Conservation (phyloP, 176 grass and related monocot genomes). For the Raddia guianensis region DNA sequence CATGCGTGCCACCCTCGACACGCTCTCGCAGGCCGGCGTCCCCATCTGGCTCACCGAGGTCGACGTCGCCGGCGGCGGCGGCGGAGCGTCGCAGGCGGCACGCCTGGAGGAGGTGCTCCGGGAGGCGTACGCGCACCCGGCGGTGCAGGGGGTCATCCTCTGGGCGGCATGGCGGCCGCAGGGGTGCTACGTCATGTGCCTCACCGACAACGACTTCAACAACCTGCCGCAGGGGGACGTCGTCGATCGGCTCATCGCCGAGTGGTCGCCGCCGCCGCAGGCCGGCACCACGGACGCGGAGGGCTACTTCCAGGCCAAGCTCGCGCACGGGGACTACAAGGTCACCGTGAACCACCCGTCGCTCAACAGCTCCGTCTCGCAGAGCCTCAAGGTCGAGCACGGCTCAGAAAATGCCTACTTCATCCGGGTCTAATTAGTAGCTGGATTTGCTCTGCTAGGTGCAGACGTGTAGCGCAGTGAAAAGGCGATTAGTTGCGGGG, state of each 20-base stretch:
- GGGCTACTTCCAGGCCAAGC: conserved; percentile 53
- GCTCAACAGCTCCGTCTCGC: conserved; percentile 48
- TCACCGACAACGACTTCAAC: conserved; percentile 73
- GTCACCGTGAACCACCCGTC: conserved; percentile 62
- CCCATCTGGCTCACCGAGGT: conserved; percentile 96
- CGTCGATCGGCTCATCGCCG: conserved; percentile 72
- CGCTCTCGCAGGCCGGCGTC: conserved; percentile 45
- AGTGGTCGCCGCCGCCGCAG: conserved; percentile 54
- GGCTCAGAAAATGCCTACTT: conserved; percentile 37
- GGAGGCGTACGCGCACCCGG: conserved; percentile 87
- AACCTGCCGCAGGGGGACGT: conserved; percentile 70
- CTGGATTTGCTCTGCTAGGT: conserved; percentile 14
- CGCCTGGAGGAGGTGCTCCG: conserved; percentile 70
- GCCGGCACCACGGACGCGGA: conserved; percentile 48
- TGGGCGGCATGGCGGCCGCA: conserved; percentile 70
- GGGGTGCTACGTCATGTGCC: conserved; percentile 76
- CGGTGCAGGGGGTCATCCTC: conserved; percentile 75
- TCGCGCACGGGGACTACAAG: conserved; percentile 71
- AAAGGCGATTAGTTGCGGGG: neutral
- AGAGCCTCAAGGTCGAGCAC: conserved; percentile 63
- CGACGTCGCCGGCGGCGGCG: conserved; percentile 50
- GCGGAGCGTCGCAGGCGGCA: conserved; percentile 45
- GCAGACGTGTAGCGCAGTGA: neutral
- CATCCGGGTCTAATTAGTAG: conserved; percentile 40
- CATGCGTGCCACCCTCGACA: conserved; percentile 71